Evolutionary conservation across 2,329 filamentous ascomycete genomes (phyloP), one percentile per base, ranked within the genome.

Genomic region (Thielaviopsis punctulata): DNA sequence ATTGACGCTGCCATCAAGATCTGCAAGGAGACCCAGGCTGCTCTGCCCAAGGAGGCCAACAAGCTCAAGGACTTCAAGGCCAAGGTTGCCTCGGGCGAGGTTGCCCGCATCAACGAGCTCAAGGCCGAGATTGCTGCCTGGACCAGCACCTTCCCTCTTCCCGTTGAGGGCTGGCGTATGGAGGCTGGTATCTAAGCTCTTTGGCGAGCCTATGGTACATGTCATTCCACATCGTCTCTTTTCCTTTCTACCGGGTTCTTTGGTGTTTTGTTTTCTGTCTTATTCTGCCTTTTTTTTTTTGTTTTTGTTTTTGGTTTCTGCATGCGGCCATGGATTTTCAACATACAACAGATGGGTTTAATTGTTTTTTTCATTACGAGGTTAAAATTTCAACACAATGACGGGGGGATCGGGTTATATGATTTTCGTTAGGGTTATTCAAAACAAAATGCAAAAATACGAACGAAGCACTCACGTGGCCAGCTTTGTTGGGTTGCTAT

Each of bases 61-160:
- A 95, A 93, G 81, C 86, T 94, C 68, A 96, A 96, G 82, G 92
- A 98, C 76, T 96, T 98, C 84, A 93, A 90, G 77, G 81, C 80
- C 66, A 90, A 87, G 78, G 86, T 95, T 57, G 79, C 84, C 54
- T 72, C 75, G 59, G 89, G 87, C 58, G 77, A 83, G 63, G 75
- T 94, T 48, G 69, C 78, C 56, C 85, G 89, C 73, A 90, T 98
- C 70, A 81, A 84, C 66, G 77, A 76, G 60, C 76, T 95, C 66
- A 85, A 82, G 73, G 84, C 87, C 73, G 90, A 96, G 77, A 88
- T 98, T 66, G 75, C 86, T 46, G 71, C 71, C 48, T 98, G 90
- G 90, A 86, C 86, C 65, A 77, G 76, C 65, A 79, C 77, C 59
- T 98, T 95, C 84, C 92, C 92, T 63, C 84, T 98, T 57, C 92